Evolutionary conservation across 176 grass and related monocot species (phyloP), one percentile per base, ranked within the genome.

Genomic region (Hordeum marinum): DNA sequence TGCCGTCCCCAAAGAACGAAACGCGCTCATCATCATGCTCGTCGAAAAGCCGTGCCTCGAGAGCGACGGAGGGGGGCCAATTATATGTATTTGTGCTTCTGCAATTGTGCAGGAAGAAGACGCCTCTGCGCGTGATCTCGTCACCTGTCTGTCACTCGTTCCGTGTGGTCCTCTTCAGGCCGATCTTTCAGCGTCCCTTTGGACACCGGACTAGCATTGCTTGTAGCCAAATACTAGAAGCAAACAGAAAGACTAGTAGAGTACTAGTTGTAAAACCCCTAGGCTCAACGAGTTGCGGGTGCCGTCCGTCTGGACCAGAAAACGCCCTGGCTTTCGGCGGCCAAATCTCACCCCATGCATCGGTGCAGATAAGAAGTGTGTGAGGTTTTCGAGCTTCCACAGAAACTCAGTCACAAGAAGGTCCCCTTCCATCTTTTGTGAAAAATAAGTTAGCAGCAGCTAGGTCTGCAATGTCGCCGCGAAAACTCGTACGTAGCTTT

Each of bases 111-210:
- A 13, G 15, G n/a, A 10, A 34, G 32, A 78, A 42, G 85, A 77
- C 74, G 66, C 79, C 71, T 45, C n/a, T 68, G 59, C 72, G 58
- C 62, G 78, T 69, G 59, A 79, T 84, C 35, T 69, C 29, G n/a
- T 43, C 64, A 23, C 9, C 68, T 3, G 39, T 81, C 68, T 3
- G 39, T 81, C 67, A 84, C 71, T 84, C 59, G 18, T 68, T 81
- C 64, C 68, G 61, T 84, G 89, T 89, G 83, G 86, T 63, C 77
- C 69, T 78, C 32, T 73, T 79, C 75, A 34, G 5, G 26, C 35
- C 83, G 14, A 40, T 63, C 39, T 88, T 48, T 70, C 25, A 40
- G 20, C 7, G 60, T n/a, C 36, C 6, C 50, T 61, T 85, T 40
- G 84, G 66, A 79, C 59, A 7, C 65, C 17, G 48, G 15, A 52